Percentiles rank a stretch among this genome's conserved stretches.
phyloP scores from a whole-genome alignment of 2,329 filamentous ascomycete genomes.

The Monilinia fructigena region DNA sequence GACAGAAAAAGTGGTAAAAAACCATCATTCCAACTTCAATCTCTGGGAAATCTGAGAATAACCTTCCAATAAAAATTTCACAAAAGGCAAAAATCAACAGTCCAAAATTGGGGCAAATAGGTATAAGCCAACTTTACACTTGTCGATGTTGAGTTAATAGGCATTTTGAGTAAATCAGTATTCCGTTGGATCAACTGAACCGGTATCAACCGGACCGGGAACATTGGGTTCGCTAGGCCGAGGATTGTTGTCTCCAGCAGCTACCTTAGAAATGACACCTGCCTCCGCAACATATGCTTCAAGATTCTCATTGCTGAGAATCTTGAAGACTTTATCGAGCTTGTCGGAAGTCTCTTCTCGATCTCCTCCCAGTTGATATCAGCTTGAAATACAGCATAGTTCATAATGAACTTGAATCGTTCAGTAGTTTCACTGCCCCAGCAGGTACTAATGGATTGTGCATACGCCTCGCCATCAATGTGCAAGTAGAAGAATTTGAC shows the following conservation, averaged over 20 bases:
- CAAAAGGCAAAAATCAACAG: too few species aligned
- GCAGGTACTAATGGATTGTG: neutral
- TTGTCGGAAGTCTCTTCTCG: neutral
- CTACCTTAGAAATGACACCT: neutral
- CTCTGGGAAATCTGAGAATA: too few species aligned
- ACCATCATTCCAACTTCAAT: too few species aligned
- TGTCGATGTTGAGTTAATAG: neutral
- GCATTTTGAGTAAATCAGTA: neutral
- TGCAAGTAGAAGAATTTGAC: neutral
- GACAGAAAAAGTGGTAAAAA: too few species aligned
- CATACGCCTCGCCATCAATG: neutral
- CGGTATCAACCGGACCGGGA: neutral
- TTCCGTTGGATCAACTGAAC: neutral
- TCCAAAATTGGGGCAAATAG: too few species aligned
- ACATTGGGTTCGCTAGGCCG: neutral
- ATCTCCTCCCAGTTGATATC: neutral
- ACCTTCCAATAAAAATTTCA: too few species aligned
- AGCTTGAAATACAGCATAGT: neutral
- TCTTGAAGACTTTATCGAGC: neutral
- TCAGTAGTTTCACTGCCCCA: neutral
- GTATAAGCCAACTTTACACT: neutral
- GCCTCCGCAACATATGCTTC: neutral
- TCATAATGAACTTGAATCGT: neutral
- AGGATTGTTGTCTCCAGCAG: neutral
- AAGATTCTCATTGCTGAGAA: neutral